These are phyloP conservation scores for Lithocarpus polystachyus DNA, from an alignment of 306 rosid genomes.

Conservation along the genomic window DNA sequence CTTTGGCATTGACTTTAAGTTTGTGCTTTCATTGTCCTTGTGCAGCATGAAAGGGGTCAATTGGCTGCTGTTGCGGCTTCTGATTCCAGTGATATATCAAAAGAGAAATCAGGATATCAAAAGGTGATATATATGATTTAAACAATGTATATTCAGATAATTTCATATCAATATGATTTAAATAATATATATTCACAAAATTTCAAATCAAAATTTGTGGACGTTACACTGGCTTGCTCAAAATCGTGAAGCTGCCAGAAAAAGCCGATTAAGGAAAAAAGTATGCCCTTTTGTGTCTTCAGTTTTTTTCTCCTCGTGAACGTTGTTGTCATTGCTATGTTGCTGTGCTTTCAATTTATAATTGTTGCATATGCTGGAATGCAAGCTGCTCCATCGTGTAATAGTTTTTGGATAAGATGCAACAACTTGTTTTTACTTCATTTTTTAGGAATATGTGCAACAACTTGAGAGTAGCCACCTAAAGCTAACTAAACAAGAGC, in stretches of 20 bases:
- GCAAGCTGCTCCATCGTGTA: background rate
- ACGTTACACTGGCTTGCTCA: conserved; percentile 86
- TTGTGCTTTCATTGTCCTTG: conserved; percentile 8
- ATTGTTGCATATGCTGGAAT: background rate
- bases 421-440: background rate
- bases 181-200: background rate
- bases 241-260: conserved; percentile 98
- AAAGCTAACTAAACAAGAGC: conserved; percentile 85
- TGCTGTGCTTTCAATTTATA: background rate
- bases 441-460: conserved; percentile 80
- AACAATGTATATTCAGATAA: conserved; percentile 4
- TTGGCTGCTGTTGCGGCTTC: conserved; percentile 32
- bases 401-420: background rate
- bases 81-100: conserved; percentile 81
- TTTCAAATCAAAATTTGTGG: conserved; percentile 30
- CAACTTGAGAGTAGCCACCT: conserved; percentile 83
- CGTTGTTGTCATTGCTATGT: background rate
- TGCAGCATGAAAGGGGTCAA: conserved; percentile 70
- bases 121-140: conserved; percentile 42
- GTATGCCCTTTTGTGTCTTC: conserved; percentile 30
- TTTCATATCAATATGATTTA: conserved; percentile 16
- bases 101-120: conserved; percentile 81
- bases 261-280: conserved; percentile 84
- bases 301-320: conserved; percentile 1
- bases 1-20: conserved; percentile 4